These are phyloP conservation scores for Phytophthora crassamura DNA, from an alignment of 352 stramenopile genomes.

Conservation along the genomic window DNA sequence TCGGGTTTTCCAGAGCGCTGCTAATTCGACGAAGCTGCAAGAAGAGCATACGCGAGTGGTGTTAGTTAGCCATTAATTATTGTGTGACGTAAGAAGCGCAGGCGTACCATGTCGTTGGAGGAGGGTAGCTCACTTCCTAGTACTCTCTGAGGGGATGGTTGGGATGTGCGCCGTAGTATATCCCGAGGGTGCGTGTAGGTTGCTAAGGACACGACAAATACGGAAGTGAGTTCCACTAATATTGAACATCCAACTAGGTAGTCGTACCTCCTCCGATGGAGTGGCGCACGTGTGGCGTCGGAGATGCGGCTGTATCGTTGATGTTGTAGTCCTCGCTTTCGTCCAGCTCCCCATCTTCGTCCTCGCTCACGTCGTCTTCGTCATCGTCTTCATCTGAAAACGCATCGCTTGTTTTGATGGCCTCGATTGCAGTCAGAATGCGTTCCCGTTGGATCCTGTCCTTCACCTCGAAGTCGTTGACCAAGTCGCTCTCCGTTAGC, in stretches of 20 bases:
- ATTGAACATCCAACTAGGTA: not conserved
- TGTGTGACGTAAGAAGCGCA: not conserved
- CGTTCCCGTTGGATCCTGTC: conserved; percentile 70
- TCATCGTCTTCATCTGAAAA: conserved; percentile 71
- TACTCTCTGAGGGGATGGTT: conserved; percentile 41
- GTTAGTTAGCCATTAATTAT: not conserved
- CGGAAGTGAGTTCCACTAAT: not conserved
- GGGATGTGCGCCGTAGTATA: conserved; percentile 53
- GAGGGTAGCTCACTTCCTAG: conserved; percentile 43
- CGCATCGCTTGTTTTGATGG: conserved; percentile 75
- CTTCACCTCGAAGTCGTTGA: conserved; percentile 79
- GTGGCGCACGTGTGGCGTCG: conserved; percentile 9
- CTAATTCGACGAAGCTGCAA: conserved; percentile 69
- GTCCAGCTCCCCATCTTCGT: conserved; percentile 42
- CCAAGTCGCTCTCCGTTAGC: conserved; percentile 75
- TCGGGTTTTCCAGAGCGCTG: conserved; percentile 52
- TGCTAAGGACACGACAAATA: conserved; percentile 12
- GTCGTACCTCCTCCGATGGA: conserved; percentile 28
- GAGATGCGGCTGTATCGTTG: not conserved
- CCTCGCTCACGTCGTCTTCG: conserved; percentile 50
- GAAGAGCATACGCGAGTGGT: conserved; percentile 2
- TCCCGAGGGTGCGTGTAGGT: conserved; percentile 43
- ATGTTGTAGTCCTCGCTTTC: conserved; percentile 25
- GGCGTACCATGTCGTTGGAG: conserved; percentile 65
- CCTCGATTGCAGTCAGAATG: conserved; percentile 79